These are phyloP conservation scores for Diaporthe sp. DNA, from an alignment of 2,329 filamentous ascomycete species.

Conservation along the genomic window DNA sequence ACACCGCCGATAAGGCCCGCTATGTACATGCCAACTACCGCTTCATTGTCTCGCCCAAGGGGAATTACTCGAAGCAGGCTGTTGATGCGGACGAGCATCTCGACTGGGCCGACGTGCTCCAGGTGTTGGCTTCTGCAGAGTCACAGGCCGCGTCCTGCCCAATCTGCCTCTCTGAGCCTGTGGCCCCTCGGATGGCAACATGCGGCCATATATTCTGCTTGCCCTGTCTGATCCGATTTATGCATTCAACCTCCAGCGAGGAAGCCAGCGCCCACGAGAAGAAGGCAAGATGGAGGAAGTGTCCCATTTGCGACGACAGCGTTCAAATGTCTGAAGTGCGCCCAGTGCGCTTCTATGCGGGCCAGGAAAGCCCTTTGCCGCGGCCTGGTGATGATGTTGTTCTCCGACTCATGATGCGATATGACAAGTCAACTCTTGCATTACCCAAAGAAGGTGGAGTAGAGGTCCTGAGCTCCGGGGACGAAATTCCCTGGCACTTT, in stretches of 20 bases:
- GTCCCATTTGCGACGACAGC: conserved; percentile 93
- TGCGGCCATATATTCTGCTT: conserved; percentile 98
- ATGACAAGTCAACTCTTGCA: conserved; percentile 85
- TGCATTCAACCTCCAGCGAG: conserved; percentile 83
- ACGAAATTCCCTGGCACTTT: conserved; percentile 94
- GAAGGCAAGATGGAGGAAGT: conserved; percentile 87
- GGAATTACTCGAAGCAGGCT: conserved; percentile 83
- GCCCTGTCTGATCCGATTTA: conserved; percentile 92
- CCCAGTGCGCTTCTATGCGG: conserved; percentile 90
- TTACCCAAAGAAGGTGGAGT: conserved; percentile 84
- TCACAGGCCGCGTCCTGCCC: conserved; percentile 92
- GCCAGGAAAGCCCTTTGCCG: conserved; percentile 85
- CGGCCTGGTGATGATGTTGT: conserved; percentile 91
- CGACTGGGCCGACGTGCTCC: conserved; percentile 91
- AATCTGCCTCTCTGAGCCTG: conserved; percentile 92
- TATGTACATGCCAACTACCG: conserved; percentile 96
- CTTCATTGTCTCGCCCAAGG: conserved; percentile 89
- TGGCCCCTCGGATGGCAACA: conserved; percentile 95
- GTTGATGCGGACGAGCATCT: conserved; percentile 89
- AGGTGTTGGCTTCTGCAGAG: conserved; percentile 90
- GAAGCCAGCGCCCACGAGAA: conserved; percentile 62
- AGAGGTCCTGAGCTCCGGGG: conserved; percentile 75
- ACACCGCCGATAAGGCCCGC: conserved; percentile 90
- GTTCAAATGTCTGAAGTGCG: conserved; percentile 93
- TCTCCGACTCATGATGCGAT: conserved; percentile 85